Conservation (phyloP, 352 stramenopile species). For the Globisporangium orthogonon region DNA sequence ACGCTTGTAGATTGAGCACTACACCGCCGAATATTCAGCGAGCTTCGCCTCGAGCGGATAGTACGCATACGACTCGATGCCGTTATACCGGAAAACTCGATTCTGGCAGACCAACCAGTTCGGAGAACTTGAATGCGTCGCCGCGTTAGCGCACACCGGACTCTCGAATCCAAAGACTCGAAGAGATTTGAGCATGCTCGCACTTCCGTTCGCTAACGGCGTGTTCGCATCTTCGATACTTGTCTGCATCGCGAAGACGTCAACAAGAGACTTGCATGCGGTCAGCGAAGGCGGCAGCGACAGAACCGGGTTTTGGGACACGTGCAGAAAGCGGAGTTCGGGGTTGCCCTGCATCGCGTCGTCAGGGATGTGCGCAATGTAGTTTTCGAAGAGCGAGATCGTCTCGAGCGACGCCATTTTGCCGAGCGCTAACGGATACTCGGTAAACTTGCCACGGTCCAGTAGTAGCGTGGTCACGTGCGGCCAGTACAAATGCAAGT, state of each 20-base stretch:
- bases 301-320: background rate
- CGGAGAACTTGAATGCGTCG: background rate
- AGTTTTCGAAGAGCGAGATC: slow-evolving; percentile 10
- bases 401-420: slow-evolving; percentile 9
- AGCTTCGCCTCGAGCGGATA: slow-evolving; percentile 3
- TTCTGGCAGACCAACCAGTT: background rate
- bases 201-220: background rate
- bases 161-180: background rate
- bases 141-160: background rate
- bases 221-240: background rate
- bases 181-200: background rate
- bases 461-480: slow-evolving; percentile 13
- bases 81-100: background rate
- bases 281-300: background rate
- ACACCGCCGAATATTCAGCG: background rate
- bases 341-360: background rate
- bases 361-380: slow-evolving; percentile 1
- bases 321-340: background rate
- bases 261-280: background rate
- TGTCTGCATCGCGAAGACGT: background rate
- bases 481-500: slow-evolving; percentile 9
- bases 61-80: slow-evolving; percentile 1
- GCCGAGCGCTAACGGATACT: slow-evolving; percentile 3
- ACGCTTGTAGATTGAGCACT: background rate
- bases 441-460: slow-evolving; percentile 8